Evolutionary conservation across 2,329 filamentous ascomycete species (phyloP), one percentile per base, ranked within the genome.

Genomic region (Neonectria coccinea): DNA sequence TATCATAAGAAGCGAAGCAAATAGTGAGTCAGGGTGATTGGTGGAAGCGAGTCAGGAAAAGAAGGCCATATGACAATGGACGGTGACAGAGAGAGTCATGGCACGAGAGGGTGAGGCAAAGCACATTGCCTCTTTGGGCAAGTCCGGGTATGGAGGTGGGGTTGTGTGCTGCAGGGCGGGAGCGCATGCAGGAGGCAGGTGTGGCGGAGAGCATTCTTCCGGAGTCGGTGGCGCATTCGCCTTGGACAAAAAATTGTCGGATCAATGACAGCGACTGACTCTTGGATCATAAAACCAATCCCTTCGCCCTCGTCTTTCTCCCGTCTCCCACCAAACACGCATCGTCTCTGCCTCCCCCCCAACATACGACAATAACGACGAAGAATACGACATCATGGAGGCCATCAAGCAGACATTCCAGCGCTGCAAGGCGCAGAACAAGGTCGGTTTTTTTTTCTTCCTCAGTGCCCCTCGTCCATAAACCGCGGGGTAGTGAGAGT

Each of bases 331-430:
- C 51, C 52, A 36, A 33, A 48, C 45, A 64, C 27, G 48, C 51
- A 36, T 51, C 31, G 51, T n/a, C 52, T 42, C 44, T 14, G 36
- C 11, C 18, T 22, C 25, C 18, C 14, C 33, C 16, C 42, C 11
- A 16, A 25, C 31, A 20, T 48, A 54, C 51, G 44, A 44, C 18
- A 41, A 42, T 16, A 5, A 47, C 10, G n/a, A 45, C 56, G 41
- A 57, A 55, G 58, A 22, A 22, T 22, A 27, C 52, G 54, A 62
- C 76, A 82, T 25, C 51, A 89, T 88, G 86, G 86, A 89, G 69
- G 81, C 76, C 65, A 83, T 89, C 70, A 87, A 84, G 77, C 78
- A 87, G 78, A 86, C 86, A n/a, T 89, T 89, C 73, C 79, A 80
- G 76, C 84, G 81, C 74, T 88, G 85, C 83, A 88, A 88, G 80